phyloP scores from a whole-genome alignment of 73 alveolate species.

The Tetrahymena thermophila region DNA sequence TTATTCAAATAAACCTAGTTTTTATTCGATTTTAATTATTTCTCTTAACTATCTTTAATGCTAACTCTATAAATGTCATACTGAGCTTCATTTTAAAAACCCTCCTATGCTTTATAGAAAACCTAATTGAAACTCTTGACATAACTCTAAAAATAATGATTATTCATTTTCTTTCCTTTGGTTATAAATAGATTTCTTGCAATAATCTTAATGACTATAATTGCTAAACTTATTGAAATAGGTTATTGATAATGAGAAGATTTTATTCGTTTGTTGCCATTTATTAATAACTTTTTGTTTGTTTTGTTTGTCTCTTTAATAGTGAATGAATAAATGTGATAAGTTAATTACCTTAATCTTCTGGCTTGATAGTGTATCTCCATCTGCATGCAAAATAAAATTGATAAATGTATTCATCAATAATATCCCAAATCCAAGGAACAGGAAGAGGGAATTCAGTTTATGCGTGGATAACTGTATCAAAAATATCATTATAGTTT shows the following conservation, averaged over 20 bases:
- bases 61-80: no score
- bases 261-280: no score
- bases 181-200: no score
- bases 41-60: neutral
- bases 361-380: neutral
- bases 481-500: neutral
- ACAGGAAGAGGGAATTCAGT: neutral
- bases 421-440: slow-evolving; percentile 1
- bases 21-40: no score
- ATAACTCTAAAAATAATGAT: neutral
- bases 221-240: no score
- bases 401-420: neutral
- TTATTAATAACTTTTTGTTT: no score
- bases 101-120: neutral
- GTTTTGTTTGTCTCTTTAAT: neutral
- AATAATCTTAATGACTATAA: no score
- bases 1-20: no score
- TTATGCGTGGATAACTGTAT: neutral
- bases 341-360: neutral
- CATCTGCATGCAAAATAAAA: neutral
- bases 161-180: no score
- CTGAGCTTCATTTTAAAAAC: no score
- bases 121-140: neutral
- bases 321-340: neutral
- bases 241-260: neutral